Evolutionary conservation across 352 stramenopile genomes (phyloP), one percentile per base, ranked within the genome.

Genomic region (Pythium myriotylum): DNA sequence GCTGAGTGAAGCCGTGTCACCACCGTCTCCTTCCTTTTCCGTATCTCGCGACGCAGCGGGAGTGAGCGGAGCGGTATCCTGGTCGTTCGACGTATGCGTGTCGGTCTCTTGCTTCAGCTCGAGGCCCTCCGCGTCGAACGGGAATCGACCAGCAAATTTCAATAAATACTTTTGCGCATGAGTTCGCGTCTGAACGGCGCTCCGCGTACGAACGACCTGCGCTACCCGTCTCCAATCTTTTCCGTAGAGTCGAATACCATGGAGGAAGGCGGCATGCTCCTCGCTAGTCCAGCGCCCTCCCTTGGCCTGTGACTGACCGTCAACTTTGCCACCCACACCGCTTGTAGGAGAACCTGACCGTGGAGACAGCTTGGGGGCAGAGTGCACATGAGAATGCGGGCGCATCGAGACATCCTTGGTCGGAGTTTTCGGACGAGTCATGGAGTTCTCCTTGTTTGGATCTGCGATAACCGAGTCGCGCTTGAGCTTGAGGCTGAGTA

Each of bases 111-210:
- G 16, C 54, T 62, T 65, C 17, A 64, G 17, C 1, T 64, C 56
- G 13, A 64, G 16, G 2, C 52, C 51, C 3, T 75, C 54, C 3
- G 75, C 47, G n/a, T 92, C 84, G 49, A 92, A 91, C 3, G 81
- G 81, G 58, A 90, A 91, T 20, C 79, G 80, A 42, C 84, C 84
- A 63, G 84, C 82, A 77, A 95, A 92, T 78, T 96, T 96, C 70
- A 94, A 89, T 84, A 96, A 92, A 90, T 96, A 96, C 68, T 96
- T 96, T 71, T 96, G 88, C 46, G 88, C 88, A 64, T 96, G 88
- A 32, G 88, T 95, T 39, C 88, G 86, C 41, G 86, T 94, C 70
- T 96, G 88, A 51, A 96, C 86, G n/a, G 86, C 86, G 33, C 82
- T 94, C 39, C 88, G 82, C 29, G 88, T 93, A 54, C 66, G 78